Conservation (phyloP, 2,329 filamentous ascomycete species). For the Penicillium griseofulvum region DNA sequence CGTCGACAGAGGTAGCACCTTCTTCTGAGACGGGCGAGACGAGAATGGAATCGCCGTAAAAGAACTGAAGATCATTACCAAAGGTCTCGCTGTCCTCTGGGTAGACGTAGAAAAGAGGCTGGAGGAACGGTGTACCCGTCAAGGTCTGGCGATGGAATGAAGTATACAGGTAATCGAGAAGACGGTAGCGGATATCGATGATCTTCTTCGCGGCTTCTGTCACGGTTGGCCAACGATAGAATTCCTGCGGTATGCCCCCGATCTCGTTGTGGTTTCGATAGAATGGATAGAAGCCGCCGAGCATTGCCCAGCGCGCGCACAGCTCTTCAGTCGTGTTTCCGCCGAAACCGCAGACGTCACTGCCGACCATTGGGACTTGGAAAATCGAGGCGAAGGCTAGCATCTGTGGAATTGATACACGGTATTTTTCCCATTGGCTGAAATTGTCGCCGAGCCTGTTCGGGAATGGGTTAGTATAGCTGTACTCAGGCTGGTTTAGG, state of each 20-base stretch:
- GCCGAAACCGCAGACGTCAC: constrained; percentile 76
- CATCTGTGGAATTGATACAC: constrained; percentile 57
- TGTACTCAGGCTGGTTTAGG: constrained; percentile 32
- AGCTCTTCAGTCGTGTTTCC: constrained; percentile 65
- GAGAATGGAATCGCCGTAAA: constrained; percentile 57
- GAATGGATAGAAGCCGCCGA: constrained; percentile 73
- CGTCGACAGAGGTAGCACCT: constrained; percentile 51
- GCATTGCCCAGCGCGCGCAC: constrained; percentile 71
- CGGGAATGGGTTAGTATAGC: neutral
- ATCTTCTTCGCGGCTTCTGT: constrained; percentile 64
- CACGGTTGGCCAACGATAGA: constrained; percentile 67
- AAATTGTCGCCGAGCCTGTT: constrained; percentile 59
- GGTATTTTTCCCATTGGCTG: constrained; percentile 59
- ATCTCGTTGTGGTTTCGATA: constrained; percentile 70
- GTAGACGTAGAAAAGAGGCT: constrained; percentile 71
- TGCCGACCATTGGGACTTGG: constrained; percentile 66
- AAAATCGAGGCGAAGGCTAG: constrained; percentile 63
- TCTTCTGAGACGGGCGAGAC: constrained; percentile 57
- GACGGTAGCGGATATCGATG: constrained; percentile 69
- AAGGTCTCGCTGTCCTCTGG: constrained; percentile 56
- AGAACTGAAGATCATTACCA: constrained; percentile 55
- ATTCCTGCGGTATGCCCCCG: constrained; percentile 61
- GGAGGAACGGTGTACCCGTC: constrained; percentile 64
- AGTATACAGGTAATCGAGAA: constrained; percentile 80
- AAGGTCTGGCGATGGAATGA: constrained; percentile 60